Conservation (phyloP, 257 asterid species). For the Henckelia pumila region DNA sequence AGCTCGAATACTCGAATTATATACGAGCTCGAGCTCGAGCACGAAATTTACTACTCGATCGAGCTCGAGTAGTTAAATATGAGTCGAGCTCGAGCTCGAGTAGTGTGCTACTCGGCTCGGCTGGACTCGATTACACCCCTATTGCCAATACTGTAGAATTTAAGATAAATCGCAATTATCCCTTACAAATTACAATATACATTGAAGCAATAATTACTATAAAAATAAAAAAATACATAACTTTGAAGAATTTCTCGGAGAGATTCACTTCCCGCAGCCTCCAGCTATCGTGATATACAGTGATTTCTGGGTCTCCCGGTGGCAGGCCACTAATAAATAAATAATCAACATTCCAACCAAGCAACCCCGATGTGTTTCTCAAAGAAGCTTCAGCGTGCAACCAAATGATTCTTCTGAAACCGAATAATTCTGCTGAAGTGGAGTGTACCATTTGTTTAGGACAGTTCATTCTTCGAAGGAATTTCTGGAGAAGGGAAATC, state of each 20-base stretch:
- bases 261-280: neutral
- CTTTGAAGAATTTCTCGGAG: neutral
- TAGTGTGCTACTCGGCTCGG: too few species aligned
- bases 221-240: neutral
- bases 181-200: too few species aligned
- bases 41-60: too few species aligned
- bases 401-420: conserved; percentile 11
- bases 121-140: too few species aligned
- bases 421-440: too few species aligned
- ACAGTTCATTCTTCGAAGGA: neutral
- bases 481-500: conserved; percentile 23
- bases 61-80: too few species aligned
- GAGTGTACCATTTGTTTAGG: neutral
- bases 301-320: neutral
- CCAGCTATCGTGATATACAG: neutral
- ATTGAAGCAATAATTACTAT: too few species aligned
- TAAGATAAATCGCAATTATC: too few species aligned
- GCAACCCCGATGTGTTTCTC: neutral
- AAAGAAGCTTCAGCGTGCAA: conserved; percentile 1
- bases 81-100: too few species aligned
- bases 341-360: neutral
- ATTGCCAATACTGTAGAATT: too few species aligned
- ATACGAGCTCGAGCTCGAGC: too few species aligned
- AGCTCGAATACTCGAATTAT: too few species aligned
- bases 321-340: neutral